Base-by-base conservation (phyloP, 805 yeast species). In the Ogataea degrootiae region DNA sequence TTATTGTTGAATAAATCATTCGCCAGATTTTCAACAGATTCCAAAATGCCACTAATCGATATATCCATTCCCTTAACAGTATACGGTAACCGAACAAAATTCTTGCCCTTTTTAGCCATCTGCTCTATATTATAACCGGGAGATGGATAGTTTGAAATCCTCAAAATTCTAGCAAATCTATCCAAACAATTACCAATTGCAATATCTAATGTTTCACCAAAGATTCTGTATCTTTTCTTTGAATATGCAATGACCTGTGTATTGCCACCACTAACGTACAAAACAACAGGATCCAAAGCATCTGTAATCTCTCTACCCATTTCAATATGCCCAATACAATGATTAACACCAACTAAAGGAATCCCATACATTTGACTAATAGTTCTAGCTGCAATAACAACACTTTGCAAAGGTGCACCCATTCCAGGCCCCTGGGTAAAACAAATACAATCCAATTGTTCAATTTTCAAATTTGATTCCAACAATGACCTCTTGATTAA, bases 301-400 rank as follows among this genome's bases (percentile, higher is more conserved):
- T 94, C 95, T 0, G 99, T 94, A 61, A 94, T 92, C 61, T 92
- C 98, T 50, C 99, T 73, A 12, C 99, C 99, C 99, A 94, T 94
- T 65, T 94, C 99, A 51, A 94, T 94, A 66, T 94, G 99, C 1
- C 99, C 99, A 35, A 94, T 81, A 67, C 99, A 94, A 66, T 94
- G 99, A 60, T 94, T 94, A 4, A 94, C 99, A 0, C 98, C 98
- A 7, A 94, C 84, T 33, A 94, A 66, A 0, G 99, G 98, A 21
- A 86, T 69, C 2, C 77, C 63, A 95, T 96, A 89, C 55, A 92
- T 62, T 56, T 85, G 81, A 8, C 89, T 73, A 36, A 91, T 68
- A 0, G 97, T 83, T 61, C 99, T 73, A 1, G 99, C 98, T 1
- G 96, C 95, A 42, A 94, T 75, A 3, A 85, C 98, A 37, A 90